Conservation (phyloP, 2,329 filamentous ascomycete genomes). For the Claviceps sp. region DNA sequence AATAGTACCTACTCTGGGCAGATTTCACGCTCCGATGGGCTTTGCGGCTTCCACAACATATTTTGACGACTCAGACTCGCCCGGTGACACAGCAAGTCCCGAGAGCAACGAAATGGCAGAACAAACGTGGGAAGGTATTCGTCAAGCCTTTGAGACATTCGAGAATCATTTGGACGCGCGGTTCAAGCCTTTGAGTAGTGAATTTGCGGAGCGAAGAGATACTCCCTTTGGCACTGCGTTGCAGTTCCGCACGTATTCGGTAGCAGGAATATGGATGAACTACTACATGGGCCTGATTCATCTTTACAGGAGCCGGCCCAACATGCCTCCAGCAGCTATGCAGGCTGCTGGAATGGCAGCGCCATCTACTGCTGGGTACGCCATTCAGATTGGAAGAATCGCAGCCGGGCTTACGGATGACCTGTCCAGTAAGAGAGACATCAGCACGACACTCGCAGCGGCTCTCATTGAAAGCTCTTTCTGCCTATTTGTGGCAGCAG, state of each 20-base stretch:
- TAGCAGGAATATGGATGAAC: constrained; percentile 77
- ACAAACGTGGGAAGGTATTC: constrained; percentile 66
- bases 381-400: constrained; percentile 67
- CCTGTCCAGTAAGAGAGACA: constrained; percentile 35
- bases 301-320: constrained; percentile 69
- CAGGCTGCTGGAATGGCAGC: constrained; percentile 71
- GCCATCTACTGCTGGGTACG: constrained; percentile 53
- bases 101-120: constrained; percentile 55
- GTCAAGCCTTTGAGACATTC: constrained; percentile 55
- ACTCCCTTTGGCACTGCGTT: constrained; percentile 72
- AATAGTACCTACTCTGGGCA: constrained; percentile 39
- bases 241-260: constrained; percentile 75
- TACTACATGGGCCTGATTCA: constrained; percentile 78
- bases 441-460: constrained; percentile 67
- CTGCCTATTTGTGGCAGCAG: constrained; percentile 72
- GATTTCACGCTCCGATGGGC: constrained; percentile 37
- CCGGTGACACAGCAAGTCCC: constrained; percentile 46
- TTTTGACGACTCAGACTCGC: constrained; percentile 28
- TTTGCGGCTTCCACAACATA: constrained; percentile 37
- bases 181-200: constrained; percentile 62
- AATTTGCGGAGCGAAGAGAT: constrained; percentile 46
- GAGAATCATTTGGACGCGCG: constrained; percentile 53
- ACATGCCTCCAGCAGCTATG: constrained; percentile 85
- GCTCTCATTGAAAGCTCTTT: constrained; percentile 74
- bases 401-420: constrained; percentile 56